phyloP scores from a whole-genome alignment of 176 grass and related monocot species.

The Cenchrus purpureus region DNA sequence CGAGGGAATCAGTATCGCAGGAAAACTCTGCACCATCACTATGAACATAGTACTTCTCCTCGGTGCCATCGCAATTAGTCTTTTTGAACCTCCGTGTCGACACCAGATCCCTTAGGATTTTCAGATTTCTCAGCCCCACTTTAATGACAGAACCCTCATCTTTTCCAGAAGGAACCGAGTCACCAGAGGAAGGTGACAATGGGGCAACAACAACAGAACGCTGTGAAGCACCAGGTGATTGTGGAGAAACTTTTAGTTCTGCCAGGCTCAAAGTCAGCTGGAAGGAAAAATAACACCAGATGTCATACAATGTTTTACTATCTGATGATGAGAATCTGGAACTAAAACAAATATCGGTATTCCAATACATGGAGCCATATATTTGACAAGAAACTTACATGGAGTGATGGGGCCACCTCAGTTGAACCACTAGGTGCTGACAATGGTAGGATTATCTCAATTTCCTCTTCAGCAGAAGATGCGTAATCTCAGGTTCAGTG shows the following conservation, averaged over 20 bases:
- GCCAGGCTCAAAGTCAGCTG: conserved; percentile 62
- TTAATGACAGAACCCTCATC: conserved; percentile 85
- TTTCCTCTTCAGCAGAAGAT: conserved; percentile 59
- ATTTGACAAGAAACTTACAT: conserved; percentile 65
- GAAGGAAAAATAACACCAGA: conserved; percentile 35
- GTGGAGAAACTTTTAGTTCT: conserved; percentile 52
- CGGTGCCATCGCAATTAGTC: conserved; percentile 68
- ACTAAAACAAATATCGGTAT: conserved; percentile 26
- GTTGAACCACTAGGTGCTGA: conserved; percentile 45
- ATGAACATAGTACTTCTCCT: conserved; percentile 67
- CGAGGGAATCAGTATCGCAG: conserved; percentile 75
- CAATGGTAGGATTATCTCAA: conserved; percentile 76
- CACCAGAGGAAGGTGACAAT: conserved; percentile 67
- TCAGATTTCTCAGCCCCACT: conserved; percentile 84
- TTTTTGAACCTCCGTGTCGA: conserved; percentile 70
- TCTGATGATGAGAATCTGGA: conserved; percentile 31
- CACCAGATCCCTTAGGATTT: conserved; percentile 74
- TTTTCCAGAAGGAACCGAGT: conserved; percentile 65
- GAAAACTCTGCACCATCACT: conserved; percentile 71
- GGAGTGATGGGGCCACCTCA: conserved; percentile 62
- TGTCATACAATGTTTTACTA: conserved; percentile 37
- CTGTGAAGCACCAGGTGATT: conserved; percentile 56
- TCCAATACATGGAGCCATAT: neutral
- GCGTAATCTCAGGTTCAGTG: conserved; percentile 75
- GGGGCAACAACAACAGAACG: conserved; percentile 35